phyloP scores from a whole-genome alignment of 1,284 basidiomycete species.

The Pyrrhoderma noxium region DNA sequence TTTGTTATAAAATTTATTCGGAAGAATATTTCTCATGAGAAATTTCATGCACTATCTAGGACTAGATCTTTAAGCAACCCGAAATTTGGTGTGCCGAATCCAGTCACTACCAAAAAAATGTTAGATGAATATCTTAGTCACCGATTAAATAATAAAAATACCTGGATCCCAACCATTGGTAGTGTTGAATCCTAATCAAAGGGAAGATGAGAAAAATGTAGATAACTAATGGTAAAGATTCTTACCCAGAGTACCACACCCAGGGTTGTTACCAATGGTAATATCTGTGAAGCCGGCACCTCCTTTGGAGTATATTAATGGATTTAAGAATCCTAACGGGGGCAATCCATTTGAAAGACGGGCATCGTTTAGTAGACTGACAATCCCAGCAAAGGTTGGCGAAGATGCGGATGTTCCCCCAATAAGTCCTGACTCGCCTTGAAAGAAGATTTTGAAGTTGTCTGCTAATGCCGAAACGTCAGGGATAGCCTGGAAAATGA shows the following conservation, averaged over 20 bases:
- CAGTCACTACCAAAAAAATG: conserved; percentile 33
- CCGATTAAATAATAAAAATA: no score
- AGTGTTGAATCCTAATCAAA: conserved; percentile 26
- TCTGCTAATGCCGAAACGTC: conserved; percentile 56
- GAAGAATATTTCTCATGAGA: no score
- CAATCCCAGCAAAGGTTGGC: conserved; percentile 48
- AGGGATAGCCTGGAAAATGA: conserved; percentile 40
- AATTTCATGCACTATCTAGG: not conserved
- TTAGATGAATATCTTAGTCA: no score
- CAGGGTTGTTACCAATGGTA: conserved; percentile 44
- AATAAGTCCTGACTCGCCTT: conserved; percentile 28
- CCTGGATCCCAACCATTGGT: conserved; percentile 43
- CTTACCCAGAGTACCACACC: conserved; percentile 50
- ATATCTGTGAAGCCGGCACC: conserved; percentile 43
- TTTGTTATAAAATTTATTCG: no score
- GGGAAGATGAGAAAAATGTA: conserved; percentile 6
- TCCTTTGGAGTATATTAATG: conserved; percentile 41
- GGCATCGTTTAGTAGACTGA: conserved; percentile 57
- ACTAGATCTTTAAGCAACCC: conserved; percentile 26
- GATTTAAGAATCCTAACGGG: conserved; percentile 55
- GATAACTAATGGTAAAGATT: conserved; percentile 26
- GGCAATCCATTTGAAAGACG: conserved; percentile 36
- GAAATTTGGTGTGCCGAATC: conserved; percentile 42
- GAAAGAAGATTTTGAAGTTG: conserved; percentile 34
- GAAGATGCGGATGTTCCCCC: conserved; percentile 54